Conservation (phyloP, 495 filamentous ascomycete genomes). For the Terfezia claveryi region DNA sequence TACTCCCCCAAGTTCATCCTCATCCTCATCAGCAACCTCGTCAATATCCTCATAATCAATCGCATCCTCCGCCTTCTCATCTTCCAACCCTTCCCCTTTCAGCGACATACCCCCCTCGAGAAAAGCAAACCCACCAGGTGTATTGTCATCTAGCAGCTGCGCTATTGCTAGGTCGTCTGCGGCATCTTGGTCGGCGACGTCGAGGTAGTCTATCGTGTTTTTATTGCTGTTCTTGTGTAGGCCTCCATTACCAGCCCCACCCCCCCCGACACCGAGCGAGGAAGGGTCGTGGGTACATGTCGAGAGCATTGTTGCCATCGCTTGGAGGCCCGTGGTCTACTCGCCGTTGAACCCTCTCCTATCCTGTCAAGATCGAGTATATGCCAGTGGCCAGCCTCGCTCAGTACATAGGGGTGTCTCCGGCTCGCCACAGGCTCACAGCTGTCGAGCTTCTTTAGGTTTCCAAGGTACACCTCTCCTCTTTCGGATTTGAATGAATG, state of each 20-base stretch:
- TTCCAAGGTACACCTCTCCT: too few species aligned
- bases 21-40: slow-evolving; percentile 20
- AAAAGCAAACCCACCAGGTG: not conserved
- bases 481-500: too few species aligned
- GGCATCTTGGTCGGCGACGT: not conserved
- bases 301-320: not conserved
- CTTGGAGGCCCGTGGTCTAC: too few species aligned
- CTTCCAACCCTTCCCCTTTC: not conserved
- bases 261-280: not conserved
- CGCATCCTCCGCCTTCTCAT: slow-evolving; percentile 57
- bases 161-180: not conserved
- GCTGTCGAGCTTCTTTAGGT: too few species aligned
- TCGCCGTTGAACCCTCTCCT: too few species aligned
- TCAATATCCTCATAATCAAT: slow-evolving; percentile 69
- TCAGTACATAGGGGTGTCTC: too few species aligned
- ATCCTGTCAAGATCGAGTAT: too few species aligned
- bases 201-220: not conserved
- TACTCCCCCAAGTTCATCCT: slow-evolving; percentile 31
- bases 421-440: too few species aligned
- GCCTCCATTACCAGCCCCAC: not conserved
- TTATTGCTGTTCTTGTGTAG: not conserved
- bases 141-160: not conserved
- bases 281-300: not conserved
- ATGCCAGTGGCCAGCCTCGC: too few species aligned
- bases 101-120: not conserved